Evolutionary conservation across 495 filamentous ascomycete species (phyloP).

Genomic region (Immersiella caudata): DNA sequence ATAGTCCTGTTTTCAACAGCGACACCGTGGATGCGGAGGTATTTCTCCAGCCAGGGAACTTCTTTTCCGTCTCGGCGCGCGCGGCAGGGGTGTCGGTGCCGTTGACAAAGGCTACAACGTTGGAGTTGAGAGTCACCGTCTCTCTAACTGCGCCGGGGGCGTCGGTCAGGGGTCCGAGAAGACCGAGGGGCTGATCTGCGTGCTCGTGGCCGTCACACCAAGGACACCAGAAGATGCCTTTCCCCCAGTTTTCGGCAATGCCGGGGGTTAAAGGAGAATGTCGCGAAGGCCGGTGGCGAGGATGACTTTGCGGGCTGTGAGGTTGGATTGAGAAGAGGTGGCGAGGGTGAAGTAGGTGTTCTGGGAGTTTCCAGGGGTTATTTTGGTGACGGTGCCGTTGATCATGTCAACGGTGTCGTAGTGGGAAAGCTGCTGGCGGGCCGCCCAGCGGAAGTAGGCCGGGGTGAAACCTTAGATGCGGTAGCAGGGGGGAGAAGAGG

Average conservation of each 20-base stretch:
- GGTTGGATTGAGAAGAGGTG: slow-evolving; percentile 10
- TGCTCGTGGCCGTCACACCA: slow-evolving; percentile 67
- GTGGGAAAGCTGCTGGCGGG: slow-evolving; percentile 53
- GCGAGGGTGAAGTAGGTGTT: slow-evolving; percentile 50
- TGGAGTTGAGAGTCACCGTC: slow-evolving; percentile 49
- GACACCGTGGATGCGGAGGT: slow-evolving; percentile 53
- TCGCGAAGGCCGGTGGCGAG: slow-evolving; percentile 60
- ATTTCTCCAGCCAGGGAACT: slow-evolving; percentile 42
- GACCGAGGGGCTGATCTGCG: slow-evolving; percentile 57
- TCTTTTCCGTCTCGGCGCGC: slow-evolving; percentile 41
- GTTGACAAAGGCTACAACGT: slow-evolving; percentile 55
- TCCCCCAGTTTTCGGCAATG: slow-evolving; percentile 54
- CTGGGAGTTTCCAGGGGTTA: slow-evolving; percentile 40
- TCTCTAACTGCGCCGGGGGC: slow-evolving; percentile 50
- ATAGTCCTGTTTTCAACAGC: slow-evolving; percentile 59
- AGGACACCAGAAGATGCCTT: slow-evolving; percentile 64
- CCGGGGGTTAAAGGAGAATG: slow-evolving; percentile 56
- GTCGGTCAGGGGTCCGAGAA: slow-evolving; percentile 50
- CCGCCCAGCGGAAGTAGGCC: slow-evolving; percentile 53
- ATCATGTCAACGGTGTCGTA: slow-evolving; percentile 52
- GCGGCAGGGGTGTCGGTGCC: slow-evolving; percentile 52
- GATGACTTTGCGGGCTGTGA: slow-evolving; percentile 56
- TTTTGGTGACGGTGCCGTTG: slow-evolving; percentile 55
- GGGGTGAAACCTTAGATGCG: slow-evolving; percentile 50
- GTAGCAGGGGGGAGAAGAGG: slow-evolving; percentile 1